phyloP scores from a whole-genome alignment of 208 protist species.

The Leishmania amazonensis region DNA sequence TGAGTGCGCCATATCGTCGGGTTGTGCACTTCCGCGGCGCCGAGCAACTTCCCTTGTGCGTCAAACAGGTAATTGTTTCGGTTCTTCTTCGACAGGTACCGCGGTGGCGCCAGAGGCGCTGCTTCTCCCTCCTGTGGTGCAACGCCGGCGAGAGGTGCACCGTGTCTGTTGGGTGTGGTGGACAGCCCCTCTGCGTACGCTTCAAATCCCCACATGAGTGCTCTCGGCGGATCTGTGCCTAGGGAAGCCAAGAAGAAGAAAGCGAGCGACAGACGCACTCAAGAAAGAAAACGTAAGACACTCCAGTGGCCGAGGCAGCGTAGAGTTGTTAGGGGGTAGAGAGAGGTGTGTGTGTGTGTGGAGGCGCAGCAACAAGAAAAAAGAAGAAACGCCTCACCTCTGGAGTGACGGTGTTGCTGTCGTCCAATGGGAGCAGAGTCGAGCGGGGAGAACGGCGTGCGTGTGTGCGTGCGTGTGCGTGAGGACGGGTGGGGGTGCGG shows the following conservation, averaged over 20 bases:
- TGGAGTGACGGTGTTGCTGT: neutral
- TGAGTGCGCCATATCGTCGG: conserved; percentile 71
- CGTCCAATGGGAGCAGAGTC: neutral
- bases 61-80: conserved; percentile 43
- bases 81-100: conserved; percentile 29
- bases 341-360: neutral
- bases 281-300: neutral
- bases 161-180: neutral
- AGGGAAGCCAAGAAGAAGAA: neutral
- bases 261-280: neutral
- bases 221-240: too few species aligned
- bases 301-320: neutral
- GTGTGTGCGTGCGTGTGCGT: neutral
- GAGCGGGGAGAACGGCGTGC: neutral
- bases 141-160: neutral
- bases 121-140: neutral
- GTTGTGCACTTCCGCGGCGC: conserved; percentile 14
- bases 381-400: neutral
- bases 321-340: neutral
- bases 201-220: conserved; percentile 51
- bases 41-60: conserved; percentile 35
- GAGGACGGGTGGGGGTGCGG: neutral
- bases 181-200: conserved; percentile 39
- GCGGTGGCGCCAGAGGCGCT: conserved; percentile 24
- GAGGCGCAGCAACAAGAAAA: neutral